Percentiles rank a stretch among this genome's conserved stretches.
These are phyloP conservation scores for Auricularia heimuer DNA, from an alignment of 768 basidiomycete genomes.

Conservation along the genomic window DNA sequence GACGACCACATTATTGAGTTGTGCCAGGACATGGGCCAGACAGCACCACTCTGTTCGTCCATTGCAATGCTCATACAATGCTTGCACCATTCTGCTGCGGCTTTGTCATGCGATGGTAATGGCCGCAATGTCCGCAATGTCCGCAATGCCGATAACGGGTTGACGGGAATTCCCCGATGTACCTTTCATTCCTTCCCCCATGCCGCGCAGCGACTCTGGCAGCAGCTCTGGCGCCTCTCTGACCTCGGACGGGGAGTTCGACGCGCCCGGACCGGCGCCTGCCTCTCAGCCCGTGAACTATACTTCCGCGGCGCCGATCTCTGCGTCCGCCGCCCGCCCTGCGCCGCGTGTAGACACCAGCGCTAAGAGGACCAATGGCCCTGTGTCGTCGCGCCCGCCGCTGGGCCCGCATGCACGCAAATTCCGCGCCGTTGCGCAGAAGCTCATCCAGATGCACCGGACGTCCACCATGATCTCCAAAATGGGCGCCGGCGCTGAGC, in stretches of 20 bases:
- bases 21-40: too few relatives aligned
- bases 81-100: too few relatives aligned
- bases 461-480: conserved; percentile 29
- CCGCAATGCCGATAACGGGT: too few relatives aligned
- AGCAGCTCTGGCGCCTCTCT: conserved; percentile 4
- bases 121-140: too few relatives aligned
- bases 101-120: too few relatives aligned
- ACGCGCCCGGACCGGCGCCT: not conserved
- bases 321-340: not conserved
- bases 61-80: too few relatives aligned
- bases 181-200: not conserved
- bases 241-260: conserved; percentile 8
- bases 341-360: not conserved
- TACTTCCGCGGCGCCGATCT: not conserved
- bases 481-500: conserved; percentile 51
- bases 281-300: not conserved
- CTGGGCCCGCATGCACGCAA: conserved; percentile 22
- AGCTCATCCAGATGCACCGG: conserved; percentile 53
- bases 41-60: too few relatives aligned
- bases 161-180: too few relatives aligned
- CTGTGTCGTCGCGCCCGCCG: not conserved
- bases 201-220: conserved; percentile 5
- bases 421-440: conserved; percentile 47
- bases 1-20: too few relatives aligned
- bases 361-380: not conserved